Evolutionary conservation across 345 rosid species (phyloP).

Genomic region (Anacardium occidentale): DNA sequence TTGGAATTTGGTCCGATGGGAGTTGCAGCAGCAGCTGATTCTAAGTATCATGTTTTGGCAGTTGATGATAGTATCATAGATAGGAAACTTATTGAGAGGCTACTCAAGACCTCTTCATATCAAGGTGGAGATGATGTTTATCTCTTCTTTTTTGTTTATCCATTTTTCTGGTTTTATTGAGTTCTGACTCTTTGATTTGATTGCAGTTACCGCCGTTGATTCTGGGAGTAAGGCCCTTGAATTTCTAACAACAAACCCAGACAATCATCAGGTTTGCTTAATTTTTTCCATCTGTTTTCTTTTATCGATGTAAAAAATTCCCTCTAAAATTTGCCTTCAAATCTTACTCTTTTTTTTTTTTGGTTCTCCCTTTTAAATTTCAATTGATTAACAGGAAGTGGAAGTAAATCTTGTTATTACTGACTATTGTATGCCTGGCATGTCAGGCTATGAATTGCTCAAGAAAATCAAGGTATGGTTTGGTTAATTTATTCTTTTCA

Average conservation of each 20-base stretch:
- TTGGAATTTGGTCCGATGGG: conserved; percentile 41
- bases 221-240: conserved; percentile 69
- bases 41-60: conserved; percentile 84
- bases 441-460: conserved; percentile 84
- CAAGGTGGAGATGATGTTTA: conserved; percentile 45
- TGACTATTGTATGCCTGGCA: conserved; percentile 83
- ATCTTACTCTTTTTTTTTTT: too few species aligned
- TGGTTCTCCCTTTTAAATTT: not conserved
- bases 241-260: conserved; percentile 42
- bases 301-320: not conserved
- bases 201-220: conserved; percentile 71
- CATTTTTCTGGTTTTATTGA: not conserved
- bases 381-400: conserved; percentile 38
- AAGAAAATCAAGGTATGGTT: conserved; percentile 56
- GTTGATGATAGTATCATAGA: conserved; percentile 88
- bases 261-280: conserved; percentile 33
- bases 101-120: conserved; percentile 87
- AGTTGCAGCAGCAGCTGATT: conserved; percentile 38
- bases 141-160: not conserved
- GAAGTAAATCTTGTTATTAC: conserved; percentile 67
- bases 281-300: not conserved
- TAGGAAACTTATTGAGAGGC: conserved; percentile 80
- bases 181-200: conserved; percentile 4
- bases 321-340: not conserved
- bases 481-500: too few species aligned